phyloP scores from a whole-genome alignment of 257 asterid species.

The Scutellaria minor region DNA sequence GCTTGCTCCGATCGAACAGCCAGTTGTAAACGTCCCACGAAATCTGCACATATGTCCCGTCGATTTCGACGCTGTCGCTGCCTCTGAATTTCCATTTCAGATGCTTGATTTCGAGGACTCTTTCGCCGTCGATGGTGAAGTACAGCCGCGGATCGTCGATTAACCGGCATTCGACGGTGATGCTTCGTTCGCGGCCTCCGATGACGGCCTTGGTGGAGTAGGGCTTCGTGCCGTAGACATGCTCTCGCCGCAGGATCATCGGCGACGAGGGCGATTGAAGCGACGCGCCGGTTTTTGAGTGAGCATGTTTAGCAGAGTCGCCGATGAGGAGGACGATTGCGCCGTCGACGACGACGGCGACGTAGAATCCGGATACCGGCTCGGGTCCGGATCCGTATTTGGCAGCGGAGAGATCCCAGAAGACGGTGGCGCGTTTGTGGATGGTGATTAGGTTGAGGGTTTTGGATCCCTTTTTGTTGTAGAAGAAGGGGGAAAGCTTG shows the following conservation, averaged over 20 bases:
- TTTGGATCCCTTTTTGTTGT: conserved; percentile 54
- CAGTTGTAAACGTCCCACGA: conserved; percentile 72
- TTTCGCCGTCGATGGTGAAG: conserved; percentile 43
- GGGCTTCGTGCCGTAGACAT: conserved; percentile 49
- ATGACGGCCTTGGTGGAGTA: conserved; percentile 50
- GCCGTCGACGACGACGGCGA: conserved; percentile 47
- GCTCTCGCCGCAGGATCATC: conserved; percentile 56
- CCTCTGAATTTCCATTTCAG: conserved; percentile 75
- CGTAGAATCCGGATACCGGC: conserved; percentile 54
- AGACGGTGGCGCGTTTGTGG: conserved; percentile 26
- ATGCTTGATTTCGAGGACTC: conserved; percentile 56
- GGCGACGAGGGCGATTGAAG: background rate
- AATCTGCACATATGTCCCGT: conserved; percentile 47
- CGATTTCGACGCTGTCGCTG: conserved; percentile 56
- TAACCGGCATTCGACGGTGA: conserved; percentile 50
- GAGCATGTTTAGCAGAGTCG: conserved; percentile 42
- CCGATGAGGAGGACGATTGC: conserved; percentile 53
- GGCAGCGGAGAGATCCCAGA: conserved; percentile 61
- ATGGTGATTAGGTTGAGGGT: conserved; percentile 31
- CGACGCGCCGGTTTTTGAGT: background rate
- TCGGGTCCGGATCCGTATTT: conserved; percentile 64
- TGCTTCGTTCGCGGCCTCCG: conserved; percentile 45
- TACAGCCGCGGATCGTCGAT: conserved; percentile 48
- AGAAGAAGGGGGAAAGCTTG: conserved; percentile 49
- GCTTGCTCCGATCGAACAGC: conserved; percentile 44